A percentile compares a stretch with the other conserved stretches of the same genome.
These are phyloP conservation scores for Aspergillus sergii DNA, from an alignment of 2,329 filamentous ascomycete species.

Conservation along the genomic window DNA sequence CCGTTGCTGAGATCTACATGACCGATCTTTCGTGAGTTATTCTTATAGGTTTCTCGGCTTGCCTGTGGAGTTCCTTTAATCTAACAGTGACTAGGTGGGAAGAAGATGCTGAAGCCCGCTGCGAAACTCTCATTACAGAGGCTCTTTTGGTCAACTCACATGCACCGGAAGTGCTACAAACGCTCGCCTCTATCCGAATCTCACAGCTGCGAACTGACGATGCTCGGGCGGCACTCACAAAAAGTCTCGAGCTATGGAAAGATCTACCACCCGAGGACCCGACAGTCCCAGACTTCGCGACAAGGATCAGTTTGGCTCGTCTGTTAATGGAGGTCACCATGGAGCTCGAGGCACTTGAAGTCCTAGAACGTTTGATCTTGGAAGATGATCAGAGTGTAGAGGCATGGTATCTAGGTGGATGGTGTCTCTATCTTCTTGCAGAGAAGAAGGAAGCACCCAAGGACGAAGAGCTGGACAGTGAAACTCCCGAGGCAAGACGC, in stretches of 20 bases:
- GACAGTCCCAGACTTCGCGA: constrained; percentile 80
- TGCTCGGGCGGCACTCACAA: constrained; percentile 73
- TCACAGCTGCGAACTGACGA: constrained; percentile 81
- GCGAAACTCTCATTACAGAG: constrained; percentile 87
- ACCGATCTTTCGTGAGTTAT: constrained; percentile 79
- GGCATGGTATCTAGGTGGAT: constrained; percentile 95
- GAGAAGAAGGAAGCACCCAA: constrained; percentile 47
- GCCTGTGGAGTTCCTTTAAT: neutral
- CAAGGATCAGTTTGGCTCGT: constrained; percentile 78
- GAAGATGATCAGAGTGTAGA: constrained; percentile 96
- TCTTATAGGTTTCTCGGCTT: neutral
- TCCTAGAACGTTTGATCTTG: constrained; percentile 77
- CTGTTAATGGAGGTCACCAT: constrained; percentile 88
- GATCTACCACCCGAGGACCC: constrained; percentile 72
- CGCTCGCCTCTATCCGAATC: constrained; percentile 88
- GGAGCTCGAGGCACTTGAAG: constrained; percentile 80
- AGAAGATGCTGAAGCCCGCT: constrained; percentile 82
- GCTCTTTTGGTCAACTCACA: constrained; percentile 82
- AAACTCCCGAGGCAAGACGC: constrained; percentile 54
- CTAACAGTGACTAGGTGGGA: constrained; percentile 61
- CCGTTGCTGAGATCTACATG: constrained; percentile 97
- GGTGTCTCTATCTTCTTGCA: constrained; percentile 77
- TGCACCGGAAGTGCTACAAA: constrained; percentile 89
- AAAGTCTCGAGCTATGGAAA: constrained; percentile 83
- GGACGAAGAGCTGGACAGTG: constrained; percentile 32